Base-by-base conservation (phyloP, 1,284 basidiomycete genomes). In the Testicularia cyperi region DNA sequence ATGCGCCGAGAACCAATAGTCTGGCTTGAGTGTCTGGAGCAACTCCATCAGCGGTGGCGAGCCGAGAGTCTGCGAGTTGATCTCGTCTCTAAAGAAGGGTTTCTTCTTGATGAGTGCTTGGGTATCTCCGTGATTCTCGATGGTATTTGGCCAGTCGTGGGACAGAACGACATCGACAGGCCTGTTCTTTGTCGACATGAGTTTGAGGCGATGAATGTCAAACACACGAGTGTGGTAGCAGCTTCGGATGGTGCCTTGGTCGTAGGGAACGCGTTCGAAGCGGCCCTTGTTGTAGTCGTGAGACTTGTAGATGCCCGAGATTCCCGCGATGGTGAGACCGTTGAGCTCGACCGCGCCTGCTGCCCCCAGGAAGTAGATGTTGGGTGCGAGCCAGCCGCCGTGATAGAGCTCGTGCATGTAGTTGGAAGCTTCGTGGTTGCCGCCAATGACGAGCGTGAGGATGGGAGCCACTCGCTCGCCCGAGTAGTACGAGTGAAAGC, bases 1-100 rank as follows among this genome's bases (percentile, higher is more conserved):
- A 79, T 99, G 95, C 0, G 92, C 95, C 1, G 90, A 80, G 76
- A 97, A 97, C 95, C 95, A 99, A 83, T 88, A 88, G n/a, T 81
- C 72, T 0, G 95, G 92, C 70, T 84, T 83, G 24, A 98, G 80
- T 10, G 81, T 85, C 23, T 80, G 80, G 18, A 98, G 78, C 1
- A 98, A 80, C 13, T 84, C 83, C 80, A 88, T 85, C 22, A 96
- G 79, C 0, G 94, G 92, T 8, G 92, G 92, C 0, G 90, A 92
- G 3, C 95, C 94, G 4, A 98, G 82, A 3, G 81, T 82, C 83
- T 77, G 52, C 88, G 82, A 78, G 75, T 44, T 34, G n/a, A 64
- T 64, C 31, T 98, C 92, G 20, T 82, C 79, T 20, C 81, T 80
- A 75, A 97, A 88, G 79, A 88, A 91, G 0, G 86, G 84, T 77